Base-by-base conservation (phyloP, 2,329 filamentous ascomycete species). In the Colletotrichum sidae region DNA sequence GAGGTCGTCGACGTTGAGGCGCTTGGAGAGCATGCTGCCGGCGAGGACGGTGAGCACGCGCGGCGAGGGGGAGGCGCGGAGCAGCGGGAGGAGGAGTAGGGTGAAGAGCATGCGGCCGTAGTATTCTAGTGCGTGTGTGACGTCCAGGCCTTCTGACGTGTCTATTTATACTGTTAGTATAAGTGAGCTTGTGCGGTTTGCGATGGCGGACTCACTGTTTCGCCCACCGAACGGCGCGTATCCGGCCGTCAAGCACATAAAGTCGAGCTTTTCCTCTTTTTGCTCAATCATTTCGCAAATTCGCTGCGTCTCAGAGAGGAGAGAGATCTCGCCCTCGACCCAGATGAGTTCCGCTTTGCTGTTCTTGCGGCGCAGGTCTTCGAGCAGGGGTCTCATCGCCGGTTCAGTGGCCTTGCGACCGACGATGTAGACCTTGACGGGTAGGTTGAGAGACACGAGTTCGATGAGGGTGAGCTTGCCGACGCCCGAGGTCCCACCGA, bases 401-500 rank as follows among this genome's bases (percentile, higher is more conserved):
- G 73, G 71, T 25, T 75, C 70, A 1, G 78, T 75, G n/a, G 71
- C 72, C 56, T 74, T 74, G 56, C 82, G 80, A 1, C 81, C 82
- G 55, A 83, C 66, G 0, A 84, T 55, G 67, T 84, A 84, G 67
- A 79, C 76, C 59, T 74, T 75, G n/a, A 76, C 37, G 63, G 72
- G 74, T 0, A 72, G 66, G 2, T 77, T 78, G 0, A 75, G 77
- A 1, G 68, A 70, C 55, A 78, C 75, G 1, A 84, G 64, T 13
- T 75, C 78, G 37, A 58, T 65, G 9, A 83, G 42, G 0, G 81
- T 83, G 49, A 74, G 49, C 50, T 79, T 76, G 8, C 82, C 82
- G 60, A 84, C 80, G 52, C 82, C 82, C 2, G 80, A 79, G 1
- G 82, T 84, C 10, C 77, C 82, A 41, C 81, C 81, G 6, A 78